phyloP scores from a whole-genome alignment of 208 protist genomes.

The Naegleria gruberi region DNA sequence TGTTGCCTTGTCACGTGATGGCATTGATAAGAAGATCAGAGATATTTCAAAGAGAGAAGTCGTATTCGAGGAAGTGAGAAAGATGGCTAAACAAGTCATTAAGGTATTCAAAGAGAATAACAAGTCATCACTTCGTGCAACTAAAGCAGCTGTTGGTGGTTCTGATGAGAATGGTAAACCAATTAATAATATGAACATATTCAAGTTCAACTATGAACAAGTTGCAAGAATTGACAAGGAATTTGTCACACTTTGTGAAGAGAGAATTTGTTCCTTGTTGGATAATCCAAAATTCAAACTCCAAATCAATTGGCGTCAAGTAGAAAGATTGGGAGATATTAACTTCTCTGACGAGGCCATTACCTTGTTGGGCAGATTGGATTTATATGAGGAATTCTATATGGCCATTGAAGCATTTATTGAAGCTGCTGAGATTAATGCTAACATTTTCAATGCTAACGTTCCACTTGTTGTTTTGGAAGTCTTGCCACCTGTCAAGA shows the following conservation, averaged over 20 bases:
- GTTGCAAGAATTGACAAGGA: conserved; percentile 1
- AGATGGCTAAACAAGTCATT: neutral
- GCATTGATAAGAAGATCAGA: neutral
- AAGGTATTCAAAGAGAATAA: neutral
- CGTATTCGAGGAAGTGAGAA: neutral
- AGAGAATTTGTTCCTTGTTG: neutral
- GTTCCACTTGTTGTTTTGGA: neutral
- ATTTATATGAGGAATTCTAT: neutral
- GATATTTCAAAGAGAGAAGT: neutral
- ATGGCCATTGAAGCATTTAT: neutral
- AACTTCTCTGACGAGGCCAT: neutral
- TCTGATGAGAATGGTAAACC: neutral
- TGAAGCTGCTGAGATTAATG: neutral
- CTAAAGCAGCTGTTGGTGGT: neutral
- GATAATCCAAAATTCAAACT: neutral
- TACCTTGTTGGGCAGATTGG: neutral
- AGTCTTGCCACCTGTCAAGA: neutral
- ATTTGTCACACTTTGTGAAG: neutral
- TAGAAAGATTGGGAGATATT: neutral
- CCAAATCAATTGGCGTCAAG: neutral
- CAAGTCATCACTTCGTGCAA: neutral
- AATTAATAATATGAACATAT: neutral
- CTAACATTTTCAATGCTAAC: neutral
- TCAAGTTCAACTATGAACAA: conserved; percentile 6
- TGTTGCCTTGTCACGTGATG: neutral